Evolutionary conservation across 306 rosid species (phyloP), one percentile per base, ranked within the genome.

Genomic region (Heteromeles arbutifolia): DNA sequence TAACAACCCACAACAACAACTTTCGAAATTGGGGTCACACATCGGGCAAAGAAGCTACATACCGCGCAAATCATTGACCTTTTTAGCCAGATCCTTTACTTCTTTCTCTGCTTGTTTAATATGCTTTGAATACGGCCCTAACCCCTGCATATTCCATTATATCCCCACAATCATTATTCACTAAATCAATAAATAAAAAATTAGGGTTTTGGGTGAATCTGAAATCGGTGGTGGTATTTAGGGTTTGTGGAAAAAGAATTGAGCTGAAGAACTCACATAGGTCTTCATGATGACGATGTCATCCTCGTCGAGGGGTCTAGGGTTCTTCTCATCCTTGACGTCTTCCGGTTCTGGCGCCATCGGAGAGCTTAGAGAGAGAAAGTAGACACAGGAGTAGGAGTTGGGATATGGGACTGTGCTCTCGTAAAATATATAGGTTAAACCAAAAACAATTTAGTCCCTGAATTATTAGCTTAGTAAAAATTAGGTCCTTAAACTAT

Each of bases 271-370:
- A 29, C 78, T 59, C 82, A 96, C 99, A 22, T 96, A 96, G 48
- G 99, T 96, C 83, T 92, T 96, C 81, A 96, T 98, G 21, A 96
- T 92, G 15, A 97, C 98, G 57, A 92, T 96, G 73, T 96, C 98
- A 76, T 92, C 99, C 78, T 96, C 99, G 28, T 96, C 99, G 26
- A 92, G 98, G 21, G 99, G 99, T 50, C 84, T 90, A 25, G 98
- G 98, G 79, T 90, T 96, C 91, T 96, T 96, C 97, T 96, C 99
- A 82, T 96, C 99, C 85, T 96, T 96, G 86, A 96, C 34, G 43
- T 92, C 94, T 72, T 96, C 99, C 3, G 87, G 90, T 44, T 92
- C 97, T 0, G 81, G 76, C 18, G 99, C 96, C 99, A 96, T 96
- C 28, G 81, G 41, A 37, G 65, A n/a, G 37, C 24, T 8, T 54